Base-by-base conservation (phyloP, 192 early-diverging fungal genomes). In the Endogone sp. region DNA sequence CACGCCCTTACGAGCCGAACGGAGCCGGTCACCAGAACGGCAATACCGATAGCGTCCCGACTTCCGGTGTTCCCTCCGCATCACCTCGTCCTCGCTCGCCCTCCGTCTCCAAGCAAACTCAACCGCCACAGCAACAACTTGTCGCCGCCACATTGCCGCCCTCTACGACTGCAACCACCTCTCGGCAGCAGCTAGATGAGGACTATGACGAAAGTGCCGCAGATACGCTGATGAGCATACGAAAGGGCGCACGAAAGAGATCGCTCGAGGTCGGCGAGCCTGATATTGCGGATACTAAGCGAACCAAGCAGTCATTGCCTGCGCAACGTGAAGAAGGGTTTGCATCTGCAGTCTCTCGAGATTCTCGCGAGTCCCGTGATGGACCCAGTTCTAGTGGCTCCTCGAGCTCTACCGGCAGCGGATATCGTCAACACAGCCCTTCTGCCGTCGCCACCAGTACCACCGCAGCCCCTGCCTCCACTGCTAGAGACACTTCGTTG, bases 131-230 rank as follows among this genome's bases (percentile, higher is more conserved):
- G 37, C 37, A 49, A 49, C 16, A 6, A 16, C 37, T 11, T 49
- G 1, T 49, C 16, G 37, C 16, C 37, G 6, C 37, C 16, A 49
- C 37, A 11, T 49, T 49, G 1, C 37, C 0, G 16, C 37, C 37
- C 0, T 49, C 37, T 49, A 11, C 37, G 6, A 16, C 37, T 11
- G 37, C 37, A 11, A 49, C 16, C 9, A 49, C 65, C 54, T 54
- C 49, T 21, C 31, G 49, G 11, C 65, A 54, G 59, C 31, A 67
- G 21, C 28, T 68, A 2, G 72, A 73, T 63, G 72, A 74, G 11
- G 72, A 74, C 55, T 74, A 69, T 65, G 72, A 74, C 65, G 67
- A 69, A 13, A 68, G 62, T 25, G 72, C 72, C 20, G 72, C 67
- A 26, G 72, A 74, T 74, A 62, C 59, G 3, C 56, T 74, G 13